A percentile compares a stretch with the other conserved stretches of the same genome.
phyloP scores from a whole-genome alignment of 192 early-diverging fungal species.

The Entophlyctis luteolus region DNA sequence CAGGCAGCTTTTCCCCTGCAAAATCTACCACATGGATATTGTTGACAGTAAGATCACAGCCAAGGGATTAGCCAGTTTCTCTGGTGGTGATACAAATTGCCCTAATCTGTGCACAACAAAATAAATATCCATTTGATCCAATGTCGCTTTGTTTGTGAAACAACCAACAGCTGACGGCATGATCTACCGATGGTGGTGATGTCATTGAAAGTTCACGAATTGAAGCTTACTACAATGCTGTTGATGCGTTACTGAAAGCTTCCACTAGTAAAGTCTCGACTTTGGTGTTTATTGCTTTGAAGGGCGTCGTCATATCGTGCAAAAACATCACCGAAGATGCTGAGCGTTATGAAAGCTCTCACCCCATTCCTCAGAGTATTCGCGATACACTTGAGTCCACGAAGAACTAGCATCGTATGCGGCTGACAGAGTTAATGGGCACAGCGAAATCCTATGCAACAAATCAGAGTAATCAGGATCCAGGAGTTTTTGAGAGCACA shows the following conservation, averaged over 20 bases:
- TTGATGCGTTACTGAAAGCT: slow-evolving; percentile 74
- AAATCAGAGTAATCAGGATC: slow-evolving; percentile 52
- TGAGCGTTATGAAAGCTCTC: slow-evolving; percentile 53
- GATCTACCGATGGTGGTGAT: too few relatives aligned
- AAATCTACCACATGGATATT: too few relatives aligned
- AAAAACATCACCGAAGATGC: slow-evolving; percentile 80
- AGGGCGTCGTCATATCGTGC: slow-evolving; percentile 76
- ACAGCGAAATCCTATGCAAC: slow-evolving; percentile 76
- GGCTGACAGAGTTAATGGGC: slow-evolving; percentile 65
- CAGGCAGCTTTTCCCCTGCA: too few relatives aligned
- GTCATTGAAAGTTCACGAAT: slow-evolving; percentile 68
- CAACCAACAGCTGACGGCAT: too few relatives aligned
- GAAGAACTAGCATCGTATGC: slow-evolving; percentile 60
- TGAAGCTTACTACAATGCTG: slow-evolving; percentile 70
- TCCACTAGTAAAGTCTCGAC: slow-evolving; percentile 70
- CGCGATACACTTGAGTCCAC: slow-evolving; percentile 48
- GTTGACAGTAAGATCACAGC: too few relatives aligned
- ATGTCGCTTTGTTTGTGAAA: too few relatives aligned
- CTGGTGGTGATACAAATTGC: too few relatives aligned
- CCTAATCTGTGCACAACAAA: too few relatives aligned
- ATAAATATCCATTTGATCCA: too few relatives aligned
- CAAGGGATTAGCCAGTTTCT: too few relatives aligned
- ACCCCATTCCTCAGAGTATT: slow-evolving; percentile 48
- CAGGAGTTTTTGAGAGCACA: slow-evolving; percentile 75
- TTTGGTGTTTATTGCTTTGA: slow-evolving; percentile 76